These are phyloP conservation scores for Colletotrichum sidae DNA, from an alignment of 2,329 filamentous ascomycete genomes.

Conservation along the genomic window DNA sequence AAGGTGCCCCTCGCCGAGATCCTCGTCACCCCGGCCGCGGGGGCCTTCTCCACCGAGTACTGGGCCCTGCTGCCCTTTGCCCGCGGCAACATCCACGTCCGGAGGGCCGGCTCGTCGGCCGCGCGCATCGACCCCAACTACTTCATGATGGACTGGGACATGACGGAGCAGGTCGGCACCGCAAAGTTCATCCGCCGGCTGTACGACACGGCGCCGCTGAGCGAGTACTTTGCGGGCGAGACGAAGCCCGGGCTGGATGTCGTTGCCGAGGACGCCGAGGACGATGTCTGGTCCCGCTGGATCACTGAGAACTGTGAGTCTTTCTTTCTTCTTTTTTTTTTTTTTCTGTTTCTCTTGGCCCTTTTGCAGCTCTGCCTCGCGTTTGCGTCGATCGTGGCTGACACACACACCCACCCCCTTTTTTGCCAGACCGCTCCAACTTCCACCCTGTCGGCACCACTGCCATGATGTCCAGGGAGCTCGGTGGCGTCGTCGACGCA, in stretches of 20 bases:
- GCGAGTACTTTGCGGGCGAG: slow-evolving; percentile 36
- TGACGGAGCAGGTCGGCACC: slow-evolving; percentile 43
- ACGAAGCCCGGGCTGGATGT: slow-evolving; percentile 40
- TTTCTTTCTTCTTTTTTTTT: no score
- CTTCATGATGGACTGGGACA: slow-evolving; percentile 50
- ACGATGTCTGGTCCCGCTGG: slow-evolving; percentile 36
- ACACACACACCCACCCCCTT: no score
- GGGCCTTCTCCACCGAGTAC: slow-evolving; percentile 49
- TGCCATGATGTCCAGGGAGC: slow-evolving; percentile 61
- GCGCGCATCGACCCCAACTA: slow-evolving; percentile 51
- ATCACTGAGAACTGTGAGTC: slow-evolving; percentile 25
- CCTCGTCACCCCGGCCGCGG: slow-evolving; percentile 48
- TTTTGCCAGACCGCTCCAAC: slow-evolving; percentile 40
- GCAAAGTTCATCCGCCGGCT: slow-evolving; percentile 46
- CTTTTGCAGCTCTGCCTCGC: no score
- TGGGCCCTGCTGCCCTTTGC: slow-evolving; percentile 54
- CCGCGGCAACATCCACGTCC: slow-evolving; percentile 54
- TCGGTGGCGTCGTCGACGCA: slow-evolving; percentile 62
- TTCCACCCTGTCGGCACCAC: slow-evolving; percentile 61
- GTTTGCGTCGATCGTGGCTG: no score
- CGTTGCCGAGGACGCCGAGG: slow-evolving; percentile 45
- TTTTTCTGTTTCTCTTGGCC: no score
- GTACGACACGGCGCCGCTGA: slow-evolving; percentile 46
- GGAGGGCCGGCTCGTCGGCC: slow-evolving; percentile 46
- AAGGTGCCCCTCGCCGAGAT: slow-evolving; percentile 60